These are phyloP conservation scores for Cardamine occulta DNA, from an alignment of 345 rosid species.

Conservation along the genomic window DNA sequence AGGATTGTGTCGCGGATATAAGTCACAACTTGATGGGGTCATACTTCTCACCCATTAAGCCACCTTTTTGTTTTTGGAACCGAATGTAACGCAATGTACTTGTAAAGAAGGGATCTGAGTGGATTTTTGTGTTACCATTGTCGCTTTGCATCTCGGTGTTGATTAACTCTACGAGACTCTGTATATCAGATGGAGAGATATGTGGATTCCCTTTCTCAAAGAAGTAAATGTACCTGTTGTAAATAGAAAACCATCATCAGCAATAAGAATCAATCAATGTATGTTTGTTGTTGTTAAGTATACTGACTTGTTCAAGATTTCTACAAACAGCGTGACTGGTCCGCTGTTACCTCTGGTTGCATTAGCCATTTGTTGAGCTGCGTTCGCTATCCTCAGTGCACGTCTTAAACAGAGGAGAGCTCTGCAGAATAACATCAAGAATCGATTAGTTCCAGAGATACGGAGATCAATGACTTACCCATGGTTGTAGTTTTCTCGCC, in stretches of 20 bases:
- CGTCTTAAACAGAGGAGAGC: constrained; percentile 83
- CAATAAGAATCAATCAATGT: constrained; percentile 3
- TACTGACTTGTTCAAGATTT: constrained; percentile 84
- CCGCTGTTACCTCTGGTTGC: constrained; percentile 77
- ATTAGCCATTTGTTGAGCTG: constrained; percentile 88
- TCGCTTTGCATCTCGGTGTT: constrained; percentile 74
- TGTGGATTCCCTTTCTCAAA: constrained; percentile 82
- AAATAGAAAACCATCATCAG: neutral
- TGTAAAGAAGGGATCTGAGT: constrained; percentile 68
- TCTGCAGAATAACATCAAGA: constrained; percentile 45
- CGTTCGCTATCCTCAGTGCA: constrained; percentile 86
- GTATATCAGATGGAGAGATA: constrained; percentile 62
- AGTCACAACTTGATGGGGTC: constrained; percentile 58
- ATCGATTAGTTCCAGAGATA: neutral
- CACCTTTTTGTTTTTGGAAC: constrained; percentile 86
- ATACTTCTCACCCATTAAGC: constrained; percentile 71
- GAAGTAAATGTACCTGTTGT: constrained; percentile 70
- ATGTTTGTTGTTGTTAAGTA: neutral
- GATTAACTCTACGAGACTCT: constrained; percentile 71
- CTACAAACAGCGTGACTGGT: constrained; percentile 77
- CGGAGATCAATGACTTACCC: neutral
- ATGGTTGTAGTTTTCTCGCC: constrained; percentile 9
- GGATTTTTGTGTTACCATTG: constrained; percentile 51
- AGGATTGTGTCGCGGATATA: neutral
- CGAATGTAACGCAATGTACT: constrained; percentile 68